Base-by-base conservation (phyloP, 2,329 filamentous ascomycete species). In the Sporothrix pallida region DNA sequence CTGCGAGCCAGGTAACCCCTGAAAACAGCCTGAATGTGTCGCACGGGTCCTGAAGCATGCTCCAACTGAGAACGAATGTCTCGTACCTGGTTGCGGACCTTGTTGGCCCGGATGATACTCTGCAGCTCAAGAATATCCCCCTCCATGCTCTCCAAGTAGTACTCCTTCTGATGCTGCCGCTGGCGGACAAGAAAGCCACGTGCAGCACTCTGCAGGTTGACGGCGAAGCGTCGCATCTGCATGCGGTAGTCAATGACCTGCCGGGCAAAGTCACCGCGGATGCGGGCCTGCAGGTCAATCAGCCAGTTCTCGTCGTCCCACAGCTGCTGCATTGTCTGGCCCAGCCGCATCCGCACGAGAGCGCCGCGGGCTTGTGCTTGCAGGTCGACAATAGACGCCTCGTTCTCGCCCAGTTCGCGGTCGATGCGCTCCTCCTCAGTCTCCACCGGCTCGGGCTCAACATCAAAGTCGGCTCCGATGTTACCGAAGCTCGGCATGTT, bases 401-500 rank as follows among this genome's bases (percentile, higher is more conserved):
- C 92, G 74, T 93, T 91, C 78, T 97, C 94, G 15, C 85, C 87
- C 3, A 99, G 83, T 80, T 97, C 94, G 72, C 94, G 88, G 68
- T 95, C 89, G 72, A 96, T 91, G 60, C 94, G 87, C 78, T 98
- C 94, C 79, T 98, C 93, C 78, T 98, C 95, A 0, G 93, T 94
- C 79, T 98, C 96, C 80, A 92, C 90, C 0, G 92, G 92, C 78
- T 94, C 91, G 0, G 92, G 92, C 78, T 97, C 94, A 6, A 95
- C 92, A 52, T 94, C 94, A 85, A 99, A 98, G 79, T 96, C 95
- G 76, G 94, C 95, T 70, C 95, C 92, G 93, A 99, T 98, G 74
- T 95, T 97, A 72, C 94, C 94, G 84, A 99, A 99, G 84, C 94
- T 97, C 54, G 96, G 96, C 94, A 99, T 98, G 79, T 89, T 97